Evolutionary conservation across 1,284 basidiomycete genomes (phyloP).

Genomic region (Pyrrhoderma noxium): DNA sequence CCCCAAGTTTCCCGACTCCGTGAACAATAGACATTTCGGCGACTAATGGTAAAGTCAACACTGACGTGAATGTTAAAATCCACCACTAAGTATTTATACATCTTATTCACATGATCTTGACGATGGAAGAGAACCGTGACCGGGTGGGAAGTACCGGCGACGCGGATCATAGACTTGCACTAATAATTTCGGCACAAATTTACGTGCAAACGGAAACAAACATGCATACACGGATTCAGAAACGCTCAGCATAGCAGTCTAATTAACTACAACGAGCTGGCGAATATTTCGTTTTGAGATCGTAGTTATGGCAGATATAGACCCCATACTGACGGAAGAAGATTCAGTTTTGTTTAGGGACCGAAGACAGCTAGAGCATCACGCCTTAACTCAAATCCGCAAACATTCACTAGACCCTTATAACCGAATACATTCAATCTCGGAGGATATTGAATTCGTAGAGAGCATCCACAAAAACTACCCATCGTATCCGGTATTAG

Average conservation of each 20-base stretch:
- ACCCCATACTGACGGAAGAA: too few relatives aligned
- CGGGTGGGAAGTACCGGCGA: too few relatives aligned
- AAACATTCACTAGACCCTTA: constrained; percentile 70
- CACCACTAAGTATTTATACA: not conserved
- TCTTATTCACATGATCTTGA: constrained; percentile 3
- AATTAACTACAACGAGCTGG: too few relatives aligned
- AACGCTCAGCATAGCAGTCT: too few relatives aligned
- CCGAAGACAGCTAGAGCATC: constrained; percentile 12
- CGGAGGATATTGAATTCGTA: constrained; percentile 71
- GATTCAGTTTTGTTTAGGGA: not conserved
- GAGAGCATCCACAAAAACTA: constrained; percentile 49
- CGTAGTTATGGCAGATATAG: too few relatives aligned
- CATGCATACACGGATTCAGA: too few relatives aligned
- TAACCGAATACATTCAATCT: constrained; percentile 82
- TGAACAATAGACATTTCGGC: constrained; percentile 48
- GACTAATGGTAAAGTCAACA: not conserved
- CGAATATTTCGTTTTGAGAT: too few relatives aligned
- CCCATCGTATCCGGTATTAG: constrained; percentile 22
- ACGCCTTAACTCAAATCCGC: constrained; percentile 43
- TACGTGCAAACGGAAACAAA: too few relatives aligned
- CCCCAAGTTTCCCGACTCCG: constrained; percentile 60
- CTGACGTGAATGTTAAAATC: too few relatives aligned
- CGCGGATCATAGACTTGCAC: too few relatives aligned
- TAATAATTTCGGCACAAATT: too few relatives aligned
- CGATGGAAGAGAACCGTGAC: too few relatives aligned